Evolutionary conservation across 108 stramenopile genomes (phyloP), one percentile per base, ranked within the genome.

Genomic region (Pseudonitzschia multiseries): DNA sequence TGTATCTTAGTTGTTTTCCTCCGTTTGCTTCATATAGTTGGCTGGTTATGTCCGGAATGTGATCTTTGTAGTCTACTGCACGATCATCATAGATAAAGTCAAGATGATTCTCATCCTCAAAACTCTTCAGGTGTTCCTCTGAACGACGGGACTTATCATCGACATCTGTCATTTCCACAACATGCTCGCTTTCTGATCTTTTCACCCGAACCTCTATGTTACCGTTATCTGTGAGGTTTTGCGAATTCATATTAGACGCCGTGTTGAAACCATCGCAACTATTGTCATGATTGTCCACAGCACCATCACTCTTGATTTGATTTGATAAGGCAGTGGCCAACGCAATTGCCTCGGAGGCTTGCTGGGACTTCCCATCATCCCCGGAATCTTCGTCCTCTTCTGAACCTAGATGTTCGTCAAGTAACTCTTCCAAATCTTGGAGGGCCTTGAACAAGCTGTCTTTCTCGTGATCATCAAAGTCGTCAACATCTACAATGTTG

Each of bases 71-170:
- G 21, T 44, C 46, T 14, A 4, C 44, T 48, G 46, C 46, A 50
- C 66, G 66, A 67, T 44, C 43, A 40, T 40, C 61, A 67, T 67
- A 67, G 8, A 67, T 67, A 15, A 67, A 48, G 21, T 67, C 43
- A 67, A 28, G 27, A 50, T 18, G n/a, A 59, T 62, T 22, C 27
- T 67, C 66, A 44, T 48, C 66, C 28, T n/a, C 26, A 48, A 48
- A 43, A 24, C 42, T 22, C 18, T 9, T 1, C 13, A 24, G 18
- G n/a, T 13, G 12, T 17, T 50, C 44, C 26, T 50, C 44, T 8
- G 43, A 48, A 32, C 36, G n/a, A 33, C 13, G 40, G 31, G 29
- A 63, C 62, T n/a, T 32, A n/a, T 24, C n/a, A 20, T 63, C 62
- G 33, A 63, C 4, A 36, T 21, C 29, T 36, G 62, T 40, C 32